Conservation (phyloP, 2,329 filamentous ascomycete genomes). For the Malbranchea zuffiana region DNA sequence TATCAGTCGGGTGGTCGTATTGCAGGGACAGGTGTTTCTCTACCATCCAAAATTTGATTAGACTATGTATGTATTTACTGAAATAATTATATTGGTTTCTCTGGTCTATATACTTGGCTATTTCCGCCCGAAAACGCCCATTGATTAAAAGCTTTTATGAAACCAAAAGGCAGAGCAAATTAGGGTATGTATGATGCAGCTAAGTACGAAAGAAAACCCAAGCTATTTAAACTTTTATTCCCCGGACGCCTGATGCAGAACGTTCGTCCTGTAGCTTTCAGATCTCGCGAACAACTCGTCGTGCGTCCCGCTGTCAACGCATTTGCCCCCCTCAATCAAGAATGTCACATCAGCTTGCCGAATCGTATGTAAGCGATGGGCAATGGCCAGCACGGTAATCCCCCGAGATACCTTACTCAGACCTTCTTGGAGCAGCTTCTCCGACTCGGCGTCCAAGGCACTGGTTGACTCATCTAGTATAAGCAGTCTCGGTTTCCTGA, state of each 20-base stretch:
- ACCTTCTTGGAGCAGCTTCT: conserved; percentile 53
- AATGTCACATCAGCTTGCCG: conserved; percentile 71
- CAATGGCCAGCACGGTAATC: conserved; percentile 57
- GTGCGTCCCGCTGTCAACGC: conserved; percentile 53
- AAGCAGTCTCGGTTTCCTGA: conserved; percentile 39
- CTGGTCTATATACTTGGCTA: too few relatives aligned
- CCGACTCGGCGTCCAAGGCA: conserved; percentile 52
- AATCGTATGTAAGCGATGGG: conserved; percentile 61
- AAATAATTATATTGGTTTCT: too few relatives aligned
- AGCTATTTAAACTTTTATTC: too few relatives aligned
- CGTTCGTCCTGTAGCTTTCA: conserved; percentile 32
- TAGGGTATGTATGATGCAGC: too few relatives aligned
- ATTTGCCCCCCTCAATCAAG: conserved; percentile 57
- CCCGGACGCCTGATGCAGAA: conserved; percentile 28
- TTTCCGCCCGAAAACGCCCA: too few relatives aligned
- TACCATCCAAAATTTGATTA: too few relatives aligned
- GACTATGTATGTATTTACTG: too few relatives aligned
- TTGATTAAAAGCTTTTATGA: too few relatives aligned
- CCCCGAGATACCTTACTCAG: conserved; percentile 48
- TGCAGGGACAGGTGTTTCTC: too few relatives aligned
- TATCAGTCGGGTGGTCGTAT: too few relatives aligned
- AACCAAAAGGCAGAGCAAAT: too few relatives aligned
- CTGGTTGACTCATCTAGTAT: conserved; percentile 47
- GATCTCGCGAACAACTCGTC: conserved; percentile 44
- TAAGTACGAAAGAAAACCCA: too few relatives aligned